Base-by-base conservation (phyloP, 805 yeast species). In the Metschnikowia lunata region DNA sequence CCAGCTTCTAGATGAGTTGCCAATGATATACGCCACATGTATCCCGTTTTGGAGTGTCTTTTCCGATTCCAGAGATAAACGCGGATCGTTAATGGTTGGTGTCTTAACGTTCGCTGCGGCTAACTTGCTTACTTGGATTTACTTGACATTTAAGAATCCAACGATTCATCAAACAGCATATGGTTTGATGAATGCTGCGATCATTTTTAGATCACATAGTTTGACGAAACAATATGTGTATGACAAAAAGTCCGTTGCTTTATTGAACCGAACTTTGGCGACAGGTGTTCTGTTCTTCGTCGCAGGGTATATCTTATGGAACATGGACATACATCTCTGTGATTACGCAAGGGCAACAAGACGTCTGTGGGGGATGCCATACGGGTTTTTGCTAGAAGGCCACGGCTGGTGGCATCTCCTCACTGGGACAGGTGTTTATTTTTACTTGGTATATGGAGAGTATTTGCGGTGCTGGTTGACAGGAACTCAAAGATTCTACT, bases 391-490 rank as follows among this genome's bases (percentile, higher is more conserved):
- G 4, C 70, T 91, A 30, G 98, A 91, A 63, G 85, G 95, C 27
- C 98, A 91, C 58, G 96, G 95, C 23, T 91, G 97, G 97, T 91
- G 98, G 98, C 98, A 91, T 60, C 67, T 86, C 9, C 74, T 86
- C 51, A 86, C 93, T 0, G 95, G 96, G 0, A 69, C 81, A 15
- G 96, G 97, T 1, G 93, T 91, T 9, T 91, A 91, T 63, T 84
- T 75, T 60, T 90, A 88, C 66, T 75, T 90, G 51, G 80, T 85
- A 4, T 88, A 85, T 59, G 75, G 85, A 57, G 90, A 88, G 67
- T 79, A 85, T 50, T 67, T 90, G 49, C 75, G 91, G 52, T 68
- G 84, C 29, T 80, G 83, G 64, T 75, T 88, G 59, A 70, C 71
- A 12, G 82, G 81, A 6, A 66, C 68, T n/a, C 76, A 78, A 26